These are phyloP conservation scores for Simmondsia chinensis DNA, from an alignment of 148 eudicot genomes.

Conservation along the genomic window DNA sequence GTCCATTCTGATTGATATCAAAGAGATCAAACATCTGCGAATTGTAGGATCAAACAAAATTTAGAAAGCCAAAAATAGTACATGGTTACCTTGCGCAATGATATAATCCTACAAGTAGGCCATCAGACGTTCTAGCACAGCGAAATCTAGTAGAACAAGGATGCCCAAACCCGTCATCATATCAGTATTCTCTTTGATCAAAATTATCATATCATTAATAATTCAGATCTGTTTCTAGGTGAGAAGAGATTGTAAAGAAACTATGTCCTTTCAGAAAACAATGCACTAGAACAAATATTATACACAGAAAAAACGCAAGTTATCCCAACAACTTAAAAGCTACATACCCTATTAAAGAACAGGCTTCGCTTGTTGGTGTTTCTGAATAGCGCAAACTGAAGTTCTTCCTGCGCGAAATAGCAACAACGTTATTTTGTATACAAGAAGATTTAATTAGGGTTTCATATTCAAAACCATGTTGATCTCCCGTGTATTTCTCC, in stretches of 20 bases:
- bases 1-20: constrained; percentile 23
- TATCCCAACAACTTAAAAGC: neutral
- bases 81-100: neutral
- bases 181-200: too few species aligned
- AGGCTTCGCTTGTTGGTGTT: constrained; percentile 11
- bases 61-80: neutral
- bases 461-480: too few species aligned
- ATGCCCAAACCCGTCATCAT: neutral
- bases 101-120: too few species aligned
- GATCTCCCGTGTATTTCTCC: too few species aligned
- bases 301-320: neutral
- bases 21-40: constrained; percentile 35
- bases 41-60: neutral
- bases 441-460: too few species aligned
- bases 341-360: constrained; percentile 20
- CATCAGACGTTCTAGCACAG: too few species aligned
- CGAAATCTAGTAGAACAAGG: neutral
- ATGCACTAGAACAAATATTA: neutral
- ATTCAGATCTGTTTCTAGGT: too few species aligned
- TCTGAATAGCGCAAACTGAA: constrained; percentile 19
- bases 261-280: too few species aligned
- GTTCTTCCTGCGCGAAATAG: constrained; percentile 17
- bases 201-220: too few species aligned
- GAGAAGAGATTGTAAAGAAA: too few species aligned
- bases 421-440: too few species aligned